Evolutionary conservation across 2,329 filamentous ascomycete species (phyloP).

Genomic region (Diaporthe vaccinii): DNA sequence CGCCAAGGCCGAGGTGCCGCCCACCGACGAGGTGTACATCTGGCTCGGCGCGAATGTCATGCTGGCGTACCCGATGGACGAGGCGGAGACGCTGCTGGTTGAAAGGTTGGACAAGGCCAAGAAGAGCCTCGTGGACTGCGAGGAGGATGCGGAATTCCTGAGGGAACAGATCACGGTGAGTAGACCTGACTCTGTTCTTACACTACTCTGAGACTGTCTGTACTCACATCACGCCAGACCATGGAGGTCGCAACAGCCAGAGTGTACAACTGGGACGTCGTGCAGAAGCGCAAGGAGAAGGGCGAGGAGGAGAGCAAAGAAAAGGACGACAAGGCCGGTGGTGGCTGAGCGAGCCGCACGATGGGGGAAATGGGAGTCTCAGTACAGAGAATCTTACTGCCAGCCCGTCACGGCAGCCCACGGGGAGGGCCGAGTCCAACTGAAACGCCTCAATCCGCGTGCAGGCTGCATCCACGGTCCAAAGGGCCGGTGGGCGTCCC

Average conservation of each 20-base stretch:
- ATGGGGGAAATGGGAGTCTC: neutral
- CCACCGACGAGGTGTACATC: slow-evolving; percentile 92
- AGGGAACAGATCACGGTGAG: slow-evolving; percentile 94
- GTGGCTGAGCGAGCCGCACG: slow-evolving; percentile 43
- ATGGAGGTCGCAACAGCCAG: slow-evolving; percentile 96
- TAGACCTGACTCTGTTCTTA: slow-evolving; percentile 35
- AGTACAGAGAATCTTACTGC: slow-evolving; percentile 6
- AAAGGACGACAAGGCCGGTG: slow-evolving; percentile 49
- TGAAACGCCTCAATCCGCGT: neutral
- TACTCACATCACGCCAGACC: slow-evolving; percentile 67
- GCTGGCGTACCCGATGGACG: slow-evolving; percentile 91
- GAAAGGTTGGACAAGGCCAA: slow-evolving; percentile 86
- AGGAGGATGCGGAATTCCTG: slow-evolving; percentile 96
- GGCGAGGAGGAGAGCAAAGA: slow-evolving; percentile 68
- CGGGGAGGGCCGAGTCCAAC: neutral
- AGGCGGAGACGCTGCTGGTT: slow-evolving; percentile 83
- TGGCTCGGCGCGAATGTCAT: slow-evolving; percentile 99
- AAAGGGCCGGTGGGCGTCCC: neutral
- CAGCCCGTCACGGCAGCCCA: slow-evolving; percentile 12
- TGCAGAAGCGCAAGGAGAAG: slow-evolving; percentile 94
- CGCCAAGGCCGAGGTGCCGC: slow-evolving; percentile 85
- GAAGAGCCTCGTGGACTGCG: slow-evolving; percentile 85
- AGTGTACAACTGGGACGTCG: slow-evolving; percentile 99
- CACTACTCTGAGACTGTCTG: neutral
- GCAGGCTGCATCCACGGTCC: neutral